phyloP scores from a whole-genome alignment of 352 stramenopile species.

The Pythium dissimile region DNA sequence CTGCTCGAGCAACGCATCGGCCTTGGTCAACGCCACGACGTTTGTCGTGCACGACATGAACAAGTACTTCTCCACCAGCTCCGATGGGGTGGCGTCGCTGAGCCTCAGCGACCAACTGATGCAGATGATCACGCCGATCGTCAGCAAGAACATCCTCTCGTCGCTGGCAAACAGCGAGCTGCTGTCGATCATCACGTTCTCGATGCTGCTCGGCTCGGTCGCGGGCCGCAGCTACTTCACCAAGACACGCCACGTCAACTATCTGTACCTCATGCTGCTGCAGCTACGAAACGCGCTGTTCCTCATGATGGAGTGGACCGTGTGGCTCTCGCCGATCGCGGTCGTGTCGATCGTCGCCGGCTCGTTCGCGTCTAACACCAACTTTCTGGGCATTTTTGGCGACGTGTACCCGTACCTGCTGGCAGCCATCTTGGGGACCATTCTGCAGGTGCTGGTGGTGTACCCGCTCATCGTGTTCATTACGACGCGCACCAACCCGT shows the following conservation, averaged over 20 bases:
- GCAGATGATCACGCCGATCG: slow-evolving; percentile 45
- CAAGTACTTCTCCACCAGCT: slow-evolving; percentile 33
- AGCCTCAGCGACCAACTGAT: slow-evolving; percentile 57
- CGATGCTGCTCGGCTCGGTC: slow-evolving; percentile 57
- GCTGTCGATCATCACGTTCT: slow-evolving; percentile 63
- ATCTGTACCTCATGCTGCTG: slow-evolving; percentile 56
- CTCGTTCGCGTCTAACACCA: slow-evolving; percentile 44
- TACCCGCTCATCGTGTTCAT: slow-evolving; percentile 60
- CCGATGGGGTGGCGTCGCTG: slow-evolving; percentile 29
- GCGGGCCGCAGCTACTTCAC: slow-evolving; percentile 54
- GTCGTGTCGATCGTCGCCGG: slow-evolving; percentile 63
- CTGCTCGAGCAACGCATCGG: slow-evolving; percentile 16
- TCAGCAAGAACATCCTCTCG: slow-evolving; percentile 60
- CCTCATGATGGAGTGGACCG: slow-evolving; percentile 60
- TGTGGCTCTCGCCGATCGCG: slow-evolving; percentile 52
- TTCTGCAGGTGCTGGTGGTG: slow-evolving; percentile 44
- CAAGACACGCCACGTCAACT: slow-evolving; percentile 53
- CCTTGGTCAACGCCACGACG: not conserved
- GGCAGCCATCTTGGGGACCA: slow-evolving; percentile 31
- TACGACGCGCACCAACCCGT: slow-evolving; percentile 59
- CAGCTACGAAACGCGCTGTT: slow-evolving; percentile 74
- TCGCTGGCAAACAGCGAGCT: slow-evolving; percentile 45
- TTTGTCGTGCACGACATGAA: slow-evolving; percentile 50
- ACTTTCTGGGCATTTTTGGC: slow-evolving; percentile 33
- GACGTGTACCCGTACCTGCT: slow-evolving; percentile 54